Evolutionary conservation across 2,329 filamentous ascomycete species (phyloP), one percentile per base, ranked within the genome.

Genomic region (Hypoxylon sp.): DNA sequence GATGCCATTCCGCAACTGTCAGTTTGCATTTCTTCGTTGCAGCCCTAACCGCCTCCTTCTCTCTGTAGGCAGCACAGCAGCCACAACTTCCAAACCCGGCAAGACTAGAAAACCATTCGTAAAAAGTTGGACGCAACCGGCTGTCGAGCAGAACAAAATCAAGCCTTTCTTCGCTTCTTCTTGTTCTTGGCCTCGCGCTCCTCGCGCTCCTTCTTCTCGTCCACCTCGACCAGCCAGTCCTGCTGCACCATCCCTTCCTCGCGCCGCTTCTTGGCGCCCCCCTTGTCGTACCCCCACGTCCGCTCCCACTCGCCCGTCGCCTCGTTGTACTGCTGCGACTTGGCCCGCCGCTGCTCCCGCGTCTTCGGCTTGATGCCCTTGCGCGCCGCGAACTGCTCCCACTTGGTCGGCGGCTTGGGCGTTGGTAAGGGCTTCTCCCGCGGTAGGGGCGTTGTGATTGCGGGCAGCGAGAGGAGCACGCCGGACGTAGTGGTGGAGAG

Each of bases 361-460:
- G 87, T 91, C 86, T 94, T 97, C 79, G 89, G 88, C 82, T 91
- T 92, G 81, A 99, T 98, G 58, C 95, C 95, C 85, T 97, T 97
- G 87, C 97, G 97, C 78, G 89, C 91, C 47, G 95, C 95, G 81
- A 99, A 99, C 74, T 90, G 88, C 82, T 97, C 90, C 95, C 95
- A 99, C 78, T 93, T 97, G 62, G 94, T 98, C 70, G 90, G 90
- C 59, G 89, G 83, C 81, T 94, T 95, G 70, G 89, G 86, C 58
- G 88, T 85, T 0, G 95, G 95, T 7, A 98, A 83, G 8, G 93
- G 92, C 80, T 99, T 98, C 81, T 97, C 94, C 71, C 95, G 91
- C 22, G 95, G 95, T 3, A 98, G 84, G 0, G 83, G 78, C 1
- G 91, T 96, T 19, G 85, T 81, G 0, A 88, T 83, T 0, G 85